These are phyloP conservation scores for Candida qinlingensis DNA, from an alignment of 805 yeast genomes.

Conservation along the genomic window DNA sequence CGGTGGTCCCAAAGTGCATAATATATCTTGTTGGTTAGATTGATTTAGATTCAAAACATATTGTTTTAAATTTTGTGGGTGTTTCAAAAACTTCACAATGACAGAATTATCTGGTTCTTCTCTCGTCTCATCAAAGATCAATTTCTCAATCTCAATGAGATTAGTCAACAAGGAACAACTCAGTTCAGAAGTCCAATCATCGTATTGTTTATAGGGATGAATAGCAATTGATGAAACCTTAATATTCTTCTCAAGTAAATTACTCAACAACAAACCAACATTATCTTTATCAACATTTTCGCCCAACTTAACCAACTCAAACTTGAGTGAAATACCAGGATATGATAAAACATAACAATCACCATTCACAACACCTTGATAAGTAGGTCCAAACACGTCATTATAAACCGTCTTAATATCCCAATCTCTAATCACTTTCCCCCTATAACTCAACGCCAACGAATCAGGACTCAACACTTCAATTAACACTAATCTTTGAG, in stretches of 20 bases:
- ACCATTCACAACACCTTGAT: slow-evolving; percentile 40
- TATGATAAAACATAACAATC: slow-evolving; percentile 37
- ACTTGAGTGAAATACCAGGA: slow-evolving; percentile 52
- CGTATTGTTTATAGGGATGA: slow-evolving; percentile 12
- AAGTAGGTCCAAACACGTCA: slow-evolving; percentile 57
- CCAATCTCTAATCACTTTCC: slow-evolving; percentile 14
- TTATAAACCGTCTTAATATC: slow-evolving; percentile 44
- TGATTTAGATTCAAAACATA: slow-evolving; percentile 31
- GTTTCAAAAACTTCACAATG: slow-evolving; percentile 21
- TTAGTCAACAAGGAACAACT: slow-evolving; percentile 12
- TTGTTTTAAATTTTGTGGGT: slow-evolving; percentile 18
- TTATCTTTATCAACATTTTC: slow-evolving; percentile 17
- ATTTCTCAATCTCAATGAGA: slow-evolving; percentile 10
- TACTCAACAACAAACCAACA: slow-evolving; percentile 1
- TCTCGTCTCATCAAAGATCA: slow-evolving; percentile 2
- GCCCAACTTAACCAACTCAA: slow-evolving; percentile 18
- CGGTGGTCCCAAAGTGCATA: slow-evolving; percentile 50
- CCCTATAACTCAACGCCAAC: slow-evolving; percentile 12
- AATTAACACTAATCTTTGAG: slow-evolving; percentile 10
- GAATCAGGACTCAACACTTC: slow-evolving; percentile 11
- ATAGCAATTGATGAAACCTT: slow-evolving; percentile 10
- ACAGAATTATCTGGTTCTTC: not conserved
- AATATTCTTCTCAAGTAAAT: slow-evolving; percentile 8
- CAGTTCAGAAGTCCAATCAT: slow-evolving; percentile 21
- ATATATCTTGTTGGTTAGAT: slow-evolving; percentile 45